These are phyloP conservation scores for Serpula lacrymans DNA, from an alignment of 768 basidiomycete genomes.

Conservation along the genomic window DNA sequence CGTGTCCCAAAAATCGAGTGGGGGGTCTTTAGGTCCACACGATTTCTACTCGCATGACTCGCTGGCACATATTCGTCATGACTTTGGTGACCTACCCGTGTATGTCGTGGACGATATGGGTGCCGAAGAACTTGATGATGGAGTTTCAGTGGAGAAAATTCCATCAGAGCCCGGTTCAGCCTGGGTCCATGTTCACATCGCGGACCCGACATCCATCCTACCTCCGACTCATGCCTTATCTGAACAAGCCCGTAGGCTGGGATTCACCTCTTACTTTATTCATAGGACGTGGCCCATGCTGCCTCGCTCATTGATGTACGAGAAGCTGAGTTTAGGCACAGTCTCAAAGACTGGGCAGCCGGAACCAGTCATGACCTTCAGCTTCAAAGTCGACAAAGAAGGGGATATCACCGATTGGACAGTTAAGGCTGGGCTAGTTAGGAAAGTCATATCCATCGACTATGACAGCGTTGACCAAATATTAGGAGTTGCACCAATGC, in stretches of 20 bases:
- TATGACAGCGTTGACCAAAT: slow-evolving; percentile 67
- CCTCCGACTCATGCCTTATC: slow-evolving; percentile 67
- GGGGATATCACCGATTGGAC: slow-evolving; percentile 70
- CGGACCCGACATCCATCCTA: slow-evolving; percentile 83
- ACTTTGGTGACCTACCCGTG: slow-evolving; percentile 77
- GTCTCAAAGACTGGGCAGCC: slow-evolving; percentile 24
- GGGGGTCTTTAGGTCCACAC: slow-evolving; percentile 48
- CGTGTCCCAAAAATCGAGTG: slow-evolving; percentile 12
- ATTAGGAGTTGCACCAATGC: slow-evolving; percentile 30
- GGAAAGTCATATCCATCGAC: slow-evolving; percentile 57
- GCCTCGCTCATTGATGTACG: slow-evolving; percentile 53
- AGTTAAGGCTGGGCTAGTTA: slow-evolving; percentile 70
- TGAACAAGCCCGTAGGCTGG: slow-evolving; percentile 48
- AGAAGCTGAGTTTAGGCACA: slow-evolving; percentile 47
- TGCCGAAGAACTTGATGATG: slow-evolving; percentile 93
- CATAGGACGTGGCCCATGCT: slow-evolving; percentile 71
- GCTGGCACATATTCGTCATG: slow-evolving; percentile 71
- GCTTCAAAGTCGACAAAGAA: slow-evolving; percentile 55
- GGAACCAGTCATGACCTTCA: slow-evolving; percentile 77
- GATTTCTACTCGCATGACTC: slow-evolving; percentile 65
- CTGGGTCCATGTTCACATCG: slow-evolving; percentile 92
- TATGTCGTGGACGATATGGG: slow-evolving; percentile 81
- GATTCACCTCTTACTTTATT: slow-evolving; percentile 58
- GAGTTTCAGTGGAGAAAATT: slow-evolving; percentile 76
- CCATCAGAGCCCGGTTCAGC: slow-evolving; percentile 50